Percentiles rank a stretch among this genome's conserved stretches.
Conservation (phyloP, 441 rosid genomes). For the Metrosideros polymorpha region DNA sequence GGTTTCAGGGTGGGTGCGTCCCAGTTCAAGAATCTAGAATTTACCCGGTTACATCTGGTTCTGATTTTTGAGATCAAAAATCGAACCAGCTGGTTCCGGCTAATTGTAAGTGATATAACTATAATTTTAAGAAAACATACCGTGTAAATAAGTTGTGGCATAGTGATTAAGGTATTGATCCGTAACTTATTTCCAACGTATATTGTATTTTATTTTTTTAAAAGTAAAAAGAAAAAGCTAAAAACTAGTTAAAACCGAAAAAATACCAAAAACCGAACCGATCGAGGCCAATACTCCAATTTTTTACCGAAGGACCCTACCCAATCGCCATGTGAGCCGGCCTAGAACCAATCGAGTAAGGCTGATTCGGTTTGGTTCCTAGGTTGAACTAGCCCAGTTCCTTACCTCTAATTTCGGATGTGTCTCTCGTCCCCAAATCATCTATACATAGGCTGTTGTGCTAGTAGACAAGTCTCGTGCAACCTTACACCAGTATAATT, state of each 20-base stretch:
- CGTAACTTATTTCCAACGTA: background rate
- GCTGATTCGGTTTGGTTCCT: background rate
- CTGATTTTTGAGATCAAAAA: no score
- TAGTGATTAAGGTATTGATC: background rate
- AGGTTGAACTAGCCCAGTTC: accelerated
- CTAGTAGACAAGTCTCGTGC: no score
- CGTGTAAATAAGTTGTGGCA: background rate
- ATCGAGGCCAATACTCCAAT: background rate
- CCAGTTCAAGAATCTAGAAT: no score
- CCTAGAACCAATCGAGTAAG: accelerated
- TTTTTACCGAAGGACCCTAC: background rate
- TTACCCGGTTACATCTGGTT: no score
- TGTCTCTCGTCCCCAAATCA: background rate
- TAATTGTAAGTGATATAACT: background rate
- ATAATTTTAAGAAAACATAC: background rate
- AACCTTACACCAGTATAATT: no score
- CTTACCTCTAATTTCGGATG: background rate
- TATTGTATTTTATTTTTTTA: background rate
- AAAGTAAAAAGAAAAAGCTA: background rate
- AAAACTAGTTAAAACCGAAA: background rate
- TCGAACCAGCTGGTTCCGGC: accelerated
- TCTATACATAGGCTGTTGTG: background rate
- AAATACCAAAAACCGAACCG: background rate
- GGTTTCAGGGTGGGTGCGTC: no score
- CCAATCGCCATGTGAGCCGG: background rate